Evolutionary conservation across 345 rosid genomes (phyloP), one percentile per base, ranked within the genome.

Genomic region (Passiflora organensis): DNA sequence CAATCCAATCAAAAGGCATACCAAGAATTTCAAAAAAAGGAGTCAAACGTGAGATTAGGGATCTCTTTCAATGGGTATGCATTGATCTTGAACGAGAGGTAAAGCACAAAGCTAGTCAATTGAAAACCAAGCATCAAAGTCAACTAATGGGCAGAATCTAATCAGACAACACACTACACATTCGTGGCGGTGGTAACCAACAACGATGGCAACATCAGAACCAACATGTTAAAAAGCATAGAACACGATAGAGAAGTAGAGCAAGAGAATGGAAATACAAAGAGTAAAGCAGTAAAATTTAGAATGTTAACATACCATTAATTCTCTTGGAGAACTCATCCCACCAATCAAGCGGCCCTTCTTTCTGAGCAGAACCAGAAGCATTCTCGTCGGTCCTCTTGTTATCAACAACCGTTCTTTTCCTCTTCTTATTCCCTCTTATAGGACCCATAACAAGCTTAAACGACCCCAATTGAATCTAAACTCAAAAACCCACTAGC

Each of bases 341-440:
- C 78, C 78, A 77, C 80, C 80, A 72, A 74, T 74, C 80, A 41
- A 53, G 45, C 59, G 82, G 61, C 37, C 56, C 72, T 45, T 73
- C 76, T 49, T 67, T 68, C 65, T 70, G 71, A 10, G 77, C 41
- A 43, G 72, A 72, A 75, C 70, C 76, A 66, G 73, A 69, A 66
- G 55, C 77, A 60, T 59, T 64, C 18, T 60, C 78, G 52, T 60
- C 76, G 36, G 53, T 49, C 51, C 56, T 77, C 47, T 42, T 63
- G 46, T 63, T 28, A 28, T 28, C 34, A 2, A 28, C 34, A 28
- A 28, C 67, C 2, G 39, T 63, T 59, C 62, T 77, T 58, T 68
- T 67, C 59, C 72, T 69, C 60, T 70, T 80, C 48, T 74, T 80
- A 37, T 51, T 46, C 38, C 76, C 76, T 73, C 73, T 73, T 28